phyloP scores from a whole-genome alignment of 2,329 filamentous ascomycete species.

The Cladobotryum protrusum region DNA sequence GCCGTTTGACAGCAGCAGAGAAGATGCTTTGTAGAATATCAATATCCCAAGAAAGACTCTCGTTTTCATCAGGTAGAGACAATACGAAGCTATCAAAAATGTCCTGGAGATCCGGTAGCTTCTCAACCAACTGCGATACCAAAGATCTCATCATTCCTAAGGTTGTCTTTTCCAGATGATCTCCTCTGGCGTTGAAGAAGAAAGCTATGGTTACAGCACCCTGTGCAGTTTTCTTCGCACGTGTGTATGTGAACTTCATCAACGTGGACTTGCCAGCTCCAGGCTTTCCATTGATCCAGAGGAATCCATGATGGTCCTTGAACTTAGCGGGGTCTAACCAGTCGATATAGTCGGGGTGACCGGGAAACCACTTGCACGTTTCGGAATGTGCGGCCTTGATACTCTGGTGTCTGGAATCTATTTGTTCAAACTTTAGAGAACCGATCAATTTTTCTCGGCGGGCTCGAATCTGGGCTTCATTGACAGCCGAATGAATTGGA shows the following conservation, averaged over 20 bases:
- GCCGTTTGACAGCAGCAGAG: not conserved
- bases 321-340: conserved; percentile 9
- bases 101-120: conserved; percentile 17
- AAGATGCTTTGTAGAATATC: not conserved
- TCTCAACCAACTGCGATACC: conserved; percentile 33
- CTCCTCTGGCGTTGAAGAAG: conserved; percentile 46
- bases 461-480: not conserved
- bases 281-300: conserved; percentile 13
- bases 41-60: not conserved
- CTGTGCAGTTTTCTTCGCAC: not conserved
- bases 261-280: conserved; percentile 12
- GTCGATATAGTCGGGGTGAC: not conserved
- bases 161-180: conserved; percentile 36
- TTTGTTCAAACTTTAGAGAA: conserved; percentile 14
- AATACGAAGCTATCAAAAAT: not conserved
- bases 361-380: conserved; percentile 17
- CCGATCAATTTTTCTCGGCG: conserved; percentile 4
- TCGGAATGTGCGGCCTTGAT: conserved; percentile 11
- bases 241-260: conserved; percentile 8
- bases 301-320: conserved; percentile 5
- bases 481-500: too few relatives aligned
- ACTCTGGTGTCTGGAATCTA: conserved; percentile 8
- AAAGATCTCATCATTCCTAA: conserved; percentile 45
- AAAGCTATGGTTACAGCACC: not conserved
- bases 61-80: not conserved